phyloP scores from a whole-genome alignment of 805 yeast genomes.

The Metschnikowia reukaufii region DNA sequence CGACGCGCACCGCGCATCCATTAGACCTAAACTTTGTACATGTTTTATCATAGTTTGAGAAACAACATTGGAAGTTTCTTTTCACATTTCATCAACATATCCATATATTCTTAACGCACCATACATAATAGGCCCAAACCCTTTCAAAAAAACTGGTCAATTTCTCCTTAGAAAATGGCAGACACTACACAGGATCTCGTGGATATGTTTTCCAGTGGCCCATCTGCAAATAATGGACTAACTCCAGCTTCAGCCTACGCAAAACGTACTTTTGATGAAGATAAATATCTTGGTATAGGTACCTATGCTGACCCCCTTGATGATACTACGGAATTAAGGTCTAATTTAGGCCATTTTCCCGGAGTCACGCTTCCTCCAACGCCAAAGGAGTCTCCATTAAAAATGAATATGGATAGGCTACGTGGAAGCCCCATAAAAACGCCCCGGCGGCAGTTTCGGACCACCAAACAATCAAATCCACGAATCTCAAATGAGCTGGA shows the following conservation, averaged over 20 bases:
- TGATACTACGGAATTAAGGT: neutral
- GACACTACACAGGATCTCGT: conserved; percentile 19
- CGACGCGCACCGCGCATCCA: conserved; percentile 3
- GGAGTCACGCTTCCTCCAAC: conserved; percentile 12
- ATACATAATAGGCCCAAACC: too few species aligned
- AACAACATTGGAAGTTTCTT: neutral
- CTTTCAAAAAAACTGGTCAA: too few species aligned
- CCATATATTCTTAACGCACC: too few species aligned
- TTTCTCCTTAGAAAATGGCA: too few species aligned
- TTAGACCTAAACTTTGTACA: neutral
- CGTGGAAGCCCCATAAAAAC: conserved; percentile 18
- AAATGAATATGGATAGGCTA: conserved; percentile 12
- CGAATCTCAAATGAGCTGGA: neutral
- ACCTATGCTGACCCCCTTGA: conserved; percentile 12
- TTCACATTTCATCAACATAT: too few species aligned
- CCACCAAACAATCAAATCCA: neutral
- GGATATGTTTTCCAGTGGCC: conserved; percentile 7
- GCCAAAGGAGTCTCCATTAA: conserved; percentile 11
- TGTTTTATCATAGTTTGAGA: neutral
- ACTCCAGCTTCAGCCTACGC: neutral
- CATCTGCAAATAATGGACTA: neutral
- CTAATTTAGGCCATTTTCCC: neutral
- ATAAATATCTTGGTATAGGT: conserved; percentile 3
- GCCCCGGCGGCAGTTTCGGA: conserved; percentile 8
- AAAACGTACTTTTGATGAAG: conserved; percentile 8